Evolutionary conservation across 306 rosid species (phyloP).

Genomic region (Quercus dentata): DNA sequence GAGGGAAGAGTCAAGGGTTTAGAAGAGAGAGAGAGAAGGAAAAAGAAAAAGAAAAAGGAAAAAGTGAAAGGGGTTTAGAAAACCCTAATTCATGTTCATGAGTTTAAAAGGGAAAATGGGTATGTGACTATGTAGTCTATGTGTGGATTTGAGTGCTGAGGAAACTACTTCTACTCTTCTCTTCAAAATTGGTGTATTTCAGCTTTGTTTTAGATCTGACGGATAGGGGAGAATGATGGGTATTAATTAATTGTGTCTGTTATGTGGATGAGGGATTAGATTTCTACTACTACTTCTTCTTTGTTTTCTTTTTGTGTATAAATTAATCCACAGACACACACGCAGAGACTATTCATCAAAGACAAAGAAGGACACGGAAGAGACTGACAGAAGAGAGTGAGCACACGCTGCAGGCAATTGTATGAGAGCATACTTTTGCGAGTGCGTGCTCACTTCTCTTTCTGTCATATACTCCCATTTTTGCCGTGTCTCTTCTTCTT

Average conservation of each 20-base stretch:
- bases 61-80: slow-evolving; percentile 3
- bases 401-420: slow-evolving; percentile 63
- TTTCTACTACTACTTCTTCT: neutral
- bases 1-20: too few species aligned
- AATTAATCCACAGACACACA: neutral
- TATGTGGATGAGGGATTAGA: too few species aligned
- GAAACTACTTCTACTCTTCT: slow-evolving; percentile 1
- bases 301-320: neutral
- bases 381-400: slow-evolving; percentile 98
- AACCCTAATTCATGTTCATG: neutral
- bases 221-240: neutral
- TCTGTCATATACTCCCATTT: slow-evolving; percentile 48
- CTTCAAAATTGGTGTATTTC: neutral
- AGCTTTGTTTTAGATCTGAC: slow-evolving; percentile 18
- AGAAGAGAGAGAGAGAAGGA: neutral
- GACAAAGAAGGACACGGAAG: slow-evolving; percentile 13
- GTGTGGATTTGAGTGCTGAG: neutral
- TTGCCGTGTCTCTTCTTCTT: neutral
- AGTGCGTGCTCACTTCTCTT: slow-evolving; percentile 71
- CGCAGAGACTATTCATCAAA: neutral
- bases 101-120: neutral
- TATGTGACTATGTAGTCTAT: too few species aligned
- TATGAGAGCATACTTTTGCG: slow-evolving; percentile 48
- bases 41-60: neutral
- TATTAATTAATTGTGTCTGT: too few species aligned